Conservation (phyloP, 2,329 filamentous ascomycete species). For the Leptoxyphium fumago region DNA sequence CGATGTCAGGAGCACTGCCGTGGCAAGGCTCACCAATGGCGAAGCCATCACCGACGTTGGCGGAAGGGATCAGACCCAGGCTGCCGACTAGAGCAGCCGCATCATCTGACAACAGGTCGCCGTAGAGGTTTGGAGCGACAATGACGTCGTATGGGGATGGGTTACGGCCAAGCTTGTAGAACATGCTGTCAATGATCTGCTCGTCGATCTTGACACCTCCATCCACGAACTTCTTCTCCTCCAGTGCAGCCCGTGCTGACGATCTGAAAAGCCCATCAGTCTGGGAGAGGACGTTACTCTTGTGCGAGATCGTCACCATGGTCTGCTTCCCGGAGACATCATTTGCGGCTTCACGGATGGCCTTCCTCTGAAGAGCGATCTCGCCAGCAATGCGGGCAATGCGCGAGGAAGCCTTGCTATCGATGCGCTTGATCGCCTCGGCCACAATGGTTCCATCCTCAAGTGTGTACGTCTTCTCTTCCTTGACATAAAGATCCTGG, state of each 20-base stretch:
- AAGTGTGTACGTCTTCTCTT: slow-evolving; percentile 70
- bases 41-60: slow-evolving; percentile 87
- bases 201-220: slow-evolving; percentile 58
- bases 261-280: slow-evolving; percentile 91
- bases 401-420: slow-evolving; percentile 65
- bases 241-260: slow-evolving; percentile 59
- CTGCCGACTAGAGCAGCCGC: slow-evolving; percentile 87
- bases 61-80: slow-evolving; percentile 80
- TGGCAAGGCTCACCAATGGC: slow-evolving; percentile 98
- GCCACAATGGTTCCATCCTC: slow-evolving; percentile 61
- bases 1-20: slow-evolving; percentile 87
- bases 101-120: slow-evolving; percentile 90
- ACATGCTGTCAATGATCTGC: slow-evolving; percentile 98
- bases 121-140: slow-evolving; percentile 93
- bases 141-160: slow-evolving; percentile 93
- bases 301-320: slow-evolving; percentile 93
- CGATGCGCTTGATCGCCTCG: slow-evolving; percentile 96
- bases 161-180: slow-evolving; percentile 98
- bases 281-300: slow-evolving; percentile 91
- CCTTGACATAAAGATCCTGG: slow-evolving; percentile 95
- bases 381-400: slow-evolving; percentile 91
- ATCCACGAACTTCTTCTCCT: slow-evolving; percentile 45
- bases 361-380: slow-evolving; percentile 76
- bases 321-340: slow-evolving; percentile 51
- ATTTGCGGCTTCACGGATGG: slow-evolving; percentile 49